Conservation (phyloP, 495 filamentous ascomycete species). For the Bacidia gigantensis region DNA sequence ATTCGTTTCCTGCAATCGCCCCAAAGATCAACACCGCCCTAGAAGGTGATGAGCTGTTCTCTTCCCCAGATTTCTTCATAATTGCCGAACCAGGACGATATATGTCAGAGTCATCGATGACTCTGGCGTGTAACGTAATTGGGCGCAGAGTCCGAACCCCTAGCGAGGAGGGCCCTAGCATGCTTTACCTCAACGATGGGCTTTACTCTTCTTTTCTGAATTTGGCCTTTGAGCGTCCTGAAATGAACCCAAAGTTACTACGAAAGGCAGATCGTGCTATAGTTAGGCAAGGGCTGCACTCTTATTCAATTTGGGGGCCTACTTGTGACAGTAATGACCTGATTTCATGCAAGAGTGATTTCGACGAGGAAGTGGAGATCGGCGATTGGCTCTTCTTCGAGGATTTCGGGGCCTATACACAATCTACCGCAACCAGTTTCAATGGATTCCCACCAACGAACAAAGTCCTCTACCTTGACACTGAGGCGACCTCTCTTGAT, state of each 20-base stretch:
- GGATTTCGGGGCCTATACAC: conserved; percentile 27
- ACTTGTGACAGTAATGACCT: conserved; percentile 26
- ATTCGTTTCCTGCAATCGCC: conserved; percentile 18
- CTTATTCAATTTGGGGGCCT: conserved; percentile 27
- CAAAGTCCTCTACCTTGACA: background rate
- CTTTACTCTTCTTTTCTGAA: conserved; percentile 26
- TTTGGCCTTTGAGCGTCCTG: conserved; percentile 19
- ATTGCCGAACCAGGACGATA: conserved; percentile 27
- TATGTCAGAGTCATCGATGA: conserved; percentile 21
- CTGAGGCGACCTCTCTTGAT: background rate
- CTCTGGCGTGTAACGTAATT: conserved; percentile 23
- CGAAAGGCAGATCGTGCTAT: background rate
- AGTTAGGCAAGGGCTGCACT: background rate
- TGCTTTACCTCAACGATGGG: conserved; percentile 28
- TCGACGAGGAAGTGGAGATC: conserved; percentile 19
- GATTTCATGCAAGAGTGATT: conserved; percentile 12
- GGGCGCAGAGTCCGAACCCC: conserved; percentile 11
- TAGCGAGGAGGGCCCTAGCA: conserved; percentile 9
- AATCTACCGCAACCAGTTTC: conserved; percentile 20
- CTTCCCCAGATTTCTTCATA: conserved; percentile 6
- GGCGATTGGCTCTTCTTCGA: conserved; percentile 27
- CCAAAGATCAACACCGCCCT: conserved; percentile 1
- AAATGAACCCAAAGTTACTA: background rate
- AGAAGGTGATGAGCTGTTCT: conserved; percentile 11
- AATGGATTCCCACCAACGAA: conserved; percentile 20